phyloP scores from a whole-genome alignment of 108 stramenopile genomes.

The Fragilaria radians region DNA sequence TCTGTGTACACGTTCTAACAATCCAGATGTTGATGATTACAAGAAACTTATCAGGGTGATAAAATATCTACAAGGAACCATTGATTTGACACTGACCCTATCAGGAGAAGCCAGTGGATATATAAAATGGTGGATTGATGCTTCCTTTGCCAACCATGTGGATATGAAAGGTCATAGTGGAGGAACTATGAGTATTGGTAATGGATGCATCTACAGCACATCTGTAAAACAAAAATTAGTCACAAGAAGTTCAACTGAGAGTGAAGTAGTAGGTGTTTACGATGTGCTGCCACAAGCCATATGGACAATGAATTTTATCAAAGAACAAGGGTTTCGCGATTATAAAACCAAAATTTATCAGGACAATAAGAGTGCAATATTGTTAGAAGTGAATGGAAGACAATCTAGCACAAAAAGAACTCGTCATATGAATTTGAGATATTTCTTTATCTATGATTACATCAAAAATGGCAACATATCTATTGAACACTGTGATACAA shows the following conservation, averaged over 20 bases:
- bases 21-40: slow-evolving; percentile 37
- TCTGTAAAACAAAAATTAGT: slow-evolving; percentile 37
- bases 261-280: slow-evolving; percentile 31
- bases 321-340: slow-evolving; percentile 34
- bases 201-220: background rate
- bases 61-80: slow-evolving; percentile 28
- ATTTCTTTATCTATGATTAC: slow-evolving; percentile 46
- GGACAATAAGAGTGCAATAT: slow-evolving; percentile 48
- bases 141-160: slow-evolving; percentile 31
- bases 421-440: slow-evolving; percentile 33
- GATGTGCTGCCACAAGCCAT: slow-evolving; percentile 31
- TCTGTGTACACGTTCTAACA: slow-evolving; percentile 32
- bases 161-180: slow-evolving; percentile 48
- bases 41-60: slow-evolving; percentile 30
- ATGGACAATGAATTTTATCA: slow-evolving; percentile 39
- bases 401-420: slow-evolving; percentile 29
- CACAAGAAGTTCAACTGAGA: slow-evolving; percentile 39
- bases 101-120: slow-evolving; percentile 4
- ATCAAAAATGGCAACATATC: slow-evolving; percentile 10
- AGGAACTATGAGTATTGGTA: slow-evolving; percentile 28
- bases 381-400: slow-evolving; percentile 37
- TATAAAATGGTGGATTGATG: slow-evolving; percentile 44
- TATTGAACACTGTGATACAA: slow-evolving; percentile 38
- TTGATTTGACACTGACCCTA: slow-evolving; percentile 11
- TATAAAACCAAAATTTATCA: slow-evolving; percentile 26